These are phyloP conservation scores for Scheffersomyces spartinae DNA, from an alignment of 805 yeast species.

Conservation along the genomic window DNA sequence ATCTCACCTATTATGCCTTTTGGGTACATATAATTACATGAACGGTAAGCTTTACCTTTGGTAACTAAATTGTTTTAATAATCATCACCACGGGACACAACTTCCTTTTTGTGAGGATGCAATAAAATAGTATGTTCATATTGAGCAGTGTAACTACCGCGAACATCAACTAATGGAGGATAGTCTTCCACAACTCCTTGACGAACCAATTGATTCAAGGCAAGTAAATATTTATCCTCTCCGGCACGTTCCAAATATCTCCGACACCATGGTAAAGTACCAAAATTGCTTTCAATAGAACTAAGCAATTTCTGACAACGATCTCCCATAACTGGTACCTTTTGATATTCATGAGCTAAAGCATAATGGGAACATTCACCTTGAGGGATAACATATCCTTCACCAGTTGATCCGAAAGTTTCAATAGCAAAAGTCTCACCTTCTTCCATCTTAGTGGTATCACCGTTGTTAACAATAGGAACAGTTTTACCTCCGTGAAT, in stretches of 20 bases:
- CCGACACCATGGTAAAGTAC: constrained; percentile 94
- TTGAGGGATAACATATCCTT: constrained; percentile 72
- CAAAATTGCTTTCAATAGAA: constrained; percentile 71
- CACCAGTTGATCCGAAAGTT: constrained; percentile 95
- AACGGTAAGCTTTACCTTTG: too few relatives aligned
- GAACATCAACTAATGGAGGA: constrained; percentile 79
- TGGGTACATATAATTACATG: too few relatives aligned
- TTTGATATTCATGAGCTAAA: too few relatives aligned
- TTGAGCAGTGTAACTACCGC: constrained; percentile 91
- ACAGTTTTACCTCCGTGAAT: constrained; percentile 96
- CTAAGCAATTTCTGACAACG: constrained; percentile 50
- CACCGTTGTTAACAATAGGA: constrained; percentile 91
- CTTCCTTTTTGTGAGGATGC: constrained; percentile 88
- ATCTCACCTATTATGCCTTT: too few relatives aligned
- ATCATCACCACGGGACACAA: constrained; percentile 92
- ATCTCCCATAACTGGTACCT: too few relatives aligned
- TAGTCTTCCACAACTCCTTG: constrained; percentile 86
- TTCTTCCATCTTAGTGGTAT: constrained; percentile 96
- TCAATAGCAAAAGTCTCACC: constrained; percentile 97
- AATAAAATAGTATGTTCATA: constrained; percentile 87
- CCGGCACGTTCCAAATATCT: constrained; percentile 87
- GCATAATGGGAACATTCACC: constrained; percentile 97
- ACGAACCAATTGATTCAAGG: constrained; percentile 73
- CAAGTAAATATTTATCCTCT: constrained; percentile 82
- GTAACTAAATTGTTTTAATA: constrained; percentile 30